Conservation (phyloP, 148 eudicot species). For the Vaccinium darrowii region DNA sequence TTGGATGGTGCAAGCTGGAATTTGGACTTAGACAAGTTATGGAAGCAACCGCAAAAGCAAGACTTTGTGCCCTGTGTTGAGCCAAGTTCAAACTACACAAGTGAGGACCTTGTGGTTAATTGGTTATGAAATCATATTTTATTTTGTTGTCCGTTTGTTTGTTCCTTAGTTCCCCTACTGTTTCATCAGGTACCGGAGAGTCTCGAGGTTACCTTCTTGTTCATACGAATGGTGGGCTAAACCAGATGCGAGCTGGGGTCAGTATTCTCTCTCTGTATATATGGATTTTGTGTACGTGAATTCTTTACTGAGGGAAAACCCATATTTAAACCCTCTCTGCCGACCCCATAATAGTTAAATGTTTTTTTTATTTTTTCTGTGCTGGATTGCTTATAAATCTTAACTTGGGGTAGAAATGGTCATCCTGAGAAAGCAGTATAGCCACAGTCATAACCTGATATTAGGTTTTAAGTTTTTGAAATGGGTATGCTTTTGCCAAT, state of each 20-base stretch:
- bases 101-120: conserved; percentile 30
- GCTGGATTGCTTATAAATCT: neutral
- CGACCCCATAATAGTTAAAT: neutral
- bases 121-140: conserved; percentile 2
- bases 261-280: conserved; percentile 20
- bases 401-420: neutral
- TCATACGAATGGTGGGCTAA: conserved; percentile 94
- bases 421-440: neutral
- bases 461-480: neutral
- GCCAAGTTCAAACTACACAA: conserved; percentile 51
- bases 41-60: conserved; percentile 83
- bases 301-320: too few species aligned
- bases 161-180: conserved; percentile 10
- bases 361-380: neutral
- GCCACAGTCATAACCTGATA: neutral
- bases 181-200: conserved; percentile 56
- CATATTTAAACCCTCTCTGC: neutral
- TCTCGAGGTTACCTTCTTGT: conserved; percentile 80
- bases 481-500: neutral
- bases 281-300: neutral
- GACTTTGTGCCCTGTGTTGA: conserved; percentile 72
- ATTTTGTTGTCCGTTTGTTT: neutral
- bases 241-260: conserved; percentile 99
- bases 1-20: conserved; percentile 53
- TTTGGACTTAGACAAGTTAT: conserved; percentile 51